Percentiles rank a stretch among this genome's conserved stretches.
These are phyloP conservation scores for Fusarium coffeatum DNA, from an alignment of 2,329 filamentous ascomycete species.

Conservation along the genomic window DNA sequence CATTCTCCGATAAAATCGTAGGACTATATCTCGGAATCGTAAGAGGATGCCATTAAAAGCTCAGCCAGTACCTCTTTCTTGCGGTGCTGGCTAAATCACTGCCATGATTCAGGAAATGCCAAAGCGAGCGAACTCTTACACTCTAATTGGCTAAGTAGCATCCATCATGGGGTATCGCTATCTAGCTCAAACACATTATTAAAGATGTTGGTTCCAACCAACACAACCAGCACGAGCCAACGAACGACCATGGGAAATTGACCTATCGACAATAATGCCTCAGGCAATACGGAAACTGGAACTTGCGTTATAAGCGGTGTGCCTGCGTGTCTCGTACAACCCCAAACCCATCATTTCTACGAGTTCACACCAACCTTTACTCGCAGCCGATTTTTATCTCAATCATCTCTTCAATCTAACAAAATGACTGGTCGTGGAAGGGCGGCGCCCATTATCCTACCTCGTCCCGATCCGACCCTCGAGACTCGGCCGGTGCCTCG, in stretches of 20 bases:
- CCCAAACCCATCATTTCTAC: neutral
- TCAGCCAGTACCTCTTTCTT: too few species aligned
- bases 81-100: too few species aligned
- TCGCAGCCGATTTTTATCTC: neutral
- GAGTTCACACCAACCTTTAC: neutral
- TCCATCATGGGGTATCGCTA: neutral
- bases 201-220: neutral
- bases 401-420: neutral
- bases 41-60: too few species aligned
- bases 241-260: neutral
- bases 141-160: too few species aligned
- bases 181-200: neutral
- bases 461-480: neutral
- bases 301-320: neutral
- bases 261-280: neutral
- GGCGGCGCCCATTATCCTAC: neutral
- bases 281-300: neutral
- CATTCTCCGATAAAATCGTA: too few species aligned
- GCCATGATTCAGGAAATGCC: neutral
- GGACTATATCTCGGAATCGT: too few species aligned
- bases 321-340: neutral
- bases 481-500: neutral
- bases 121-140: neutral
- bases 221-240: neutral
- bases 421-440: neutral